Evolutionary conservation across 495 filamentous ascomycete species (phyloP), one percentile per base, ranked within the genome.

Genomic region (Penicillium malachiteum): DNA sequence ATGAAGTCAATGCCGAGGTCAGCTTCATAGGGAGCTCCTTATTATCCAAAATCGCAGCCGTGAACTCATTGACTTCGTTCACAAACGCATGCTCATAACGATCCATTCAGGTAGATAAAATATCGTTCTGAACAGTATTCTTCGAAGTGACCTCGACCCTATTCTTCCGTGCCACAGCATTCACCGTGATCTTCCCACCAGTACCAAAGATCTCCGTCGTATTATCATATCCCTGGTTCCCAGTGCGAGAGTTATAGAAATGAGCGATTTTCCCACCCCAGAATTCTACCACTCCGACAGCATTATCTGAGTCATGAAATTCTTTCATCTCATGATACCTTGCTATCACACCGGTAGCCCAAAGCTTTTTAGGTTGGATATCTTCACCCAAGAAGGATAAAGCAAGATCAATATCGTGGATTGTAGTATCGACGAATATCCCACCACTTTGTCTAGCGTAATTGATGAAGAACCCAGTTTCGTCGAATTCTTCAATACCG

Each of bases 11-110:
- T 14, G 78, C 79, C 1, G 73, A 72, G 7, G 57, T 56, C 31
- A 84, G 56, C 64, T 72, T 72, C 47, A 83, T 68, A 7, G 80
- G 81, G n/a, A 56, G 46, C 18, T 52, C 52, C 13, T 17, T 56
- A 1, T 55, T 72, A 10, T 81, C 78, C 60, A 78, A 57, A 8
- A 81, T 73, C 31, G 75, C 76, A 1, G 70, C 72, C 5, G 60
- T 62, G 26, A 83, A 63, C 65, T 75, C 45, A 47, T 62, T 54
- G 2, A 50, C 17, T 50, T 62, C 59, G n/a, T 39, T 54, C 3
- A 53, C 52, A 51, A 62, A 62, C 1, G 55, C 55, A 12, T 58
- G 51, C 7, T 49, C 48, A 44, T 51, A 62, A n/a, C 55, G 51
- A 17, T 58, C 44, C 13, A 41, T 48, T 16, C 38, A 62, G 34